Percentiles rank a stretch among this genome's conserved stretches.
These are phyloP conservation scores for Heritiera fomes DNA, from an alignment of 345 rosid genomes.

Conservation along the genomic window DNA sequence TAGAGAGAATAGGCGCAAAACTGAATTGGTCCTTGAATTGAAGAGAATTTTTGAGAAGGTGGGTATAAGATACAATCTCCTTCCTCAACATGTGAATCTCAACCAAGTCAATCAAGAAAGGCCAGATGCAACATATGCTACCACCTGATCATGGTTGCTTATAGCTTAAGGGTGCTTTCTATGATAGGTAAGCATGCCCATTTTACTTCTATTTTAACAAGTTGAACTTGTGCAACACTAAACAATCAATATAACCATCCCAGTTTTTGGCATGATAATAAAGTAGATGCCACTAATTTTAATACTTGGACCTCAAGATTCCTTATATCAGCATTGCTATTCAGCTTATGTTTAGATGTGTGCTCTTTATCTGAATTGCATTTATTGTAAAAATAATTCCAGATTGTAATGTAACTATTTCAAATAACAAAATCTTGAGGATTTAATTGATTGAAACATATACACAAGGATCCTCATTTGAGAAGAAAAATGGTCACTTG, in stretches of 20 bases:
- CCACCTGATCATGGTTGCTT: constrained; percentile 16
- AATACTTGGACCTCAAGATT: neutral
- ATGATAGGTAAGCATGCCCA: neutral
- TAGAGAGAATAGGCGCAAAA: constrained; percentile 48
- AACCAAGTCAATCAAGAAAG: constrained; percentile 17
- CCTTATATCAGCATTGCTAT: too few species aligned
- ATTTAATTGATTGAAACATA: neutral
- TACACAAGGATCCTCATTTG: neutral
- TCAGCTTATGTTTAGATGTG: neutral
- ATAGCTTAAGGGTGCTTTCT: neutral
- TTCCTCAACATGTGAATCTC: constrained; percentile 48
- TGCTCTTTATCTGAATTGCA: neutral
- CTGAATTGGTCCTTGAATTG: constrained; percentile 46
- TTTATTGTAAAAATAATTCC: neutral
- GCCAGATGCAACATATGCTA: constrained; percentile 22
- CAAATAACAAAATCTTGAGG: neutral
- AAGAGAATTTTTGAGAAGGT: constrained; percentile 54
- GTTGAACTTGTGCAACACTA: neutral
- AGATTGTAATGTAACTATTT: neutral
- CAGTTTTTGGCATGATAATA: neutral
- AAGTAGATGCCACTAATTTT: neutral
- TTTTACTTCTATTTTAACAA: constrained; percentile 4
- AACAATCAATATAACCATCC: neutral
- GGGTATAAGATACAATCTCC: constrained; percentile 47
- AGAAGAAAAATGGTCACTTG: neutral